phyloP scores from a whole-genome alignment of 495 filamentous ascomycete genomes.

The Neurospora sp. region DNA sequence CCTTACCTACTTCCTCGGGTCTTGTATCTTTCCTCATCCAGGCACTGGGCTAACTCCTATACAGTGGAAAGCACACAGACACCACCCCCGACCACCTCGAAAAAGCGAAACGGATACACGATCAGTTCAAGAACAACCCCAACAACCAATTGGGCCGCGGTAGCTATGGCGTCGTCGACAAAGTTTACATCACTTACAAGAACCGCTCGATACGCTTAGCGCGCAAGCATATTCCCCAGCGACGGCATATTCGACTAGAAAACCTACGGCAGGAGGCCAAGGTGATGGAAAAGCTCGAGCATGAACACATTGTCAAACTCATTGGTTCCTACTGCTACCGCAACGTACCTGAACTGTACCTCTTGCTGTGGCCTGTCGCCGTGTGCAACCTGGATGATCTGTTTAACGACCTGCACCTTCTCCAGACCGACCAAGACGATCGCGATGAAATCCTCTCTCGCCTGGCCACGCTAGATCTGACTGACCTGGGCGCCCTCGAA shows the following conservation, averaged over 20 bases:
- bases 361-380: constrained; percentile 35
- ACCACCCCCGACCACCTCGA: constrained; percentile 17
- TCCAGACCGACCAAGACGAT: constrained; percentile 19
- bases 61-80: constrained; percentile 21
- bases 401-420: constrained; percentile 27
- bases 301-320: constrained; percentile 33
- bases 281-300: constrained; percentile 33
- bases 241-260: constrained; percentile 15
- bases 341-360: constrained; percentile 17
- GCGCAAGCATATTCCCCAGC: constrained; percentile 21
- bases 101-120: constrained; percentile 26
- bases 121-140: constrained; percentile 16
- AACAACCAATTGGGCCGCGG: constrained; percentile 21
- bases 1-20: background rate
- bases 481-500: constrained; percentile 17
- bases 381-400: constrained; percentile 30
- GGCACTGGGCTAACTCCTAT: constrained; percentile 1
- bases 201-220: constrained; percentile 25
- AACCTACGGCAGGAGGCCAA: constrained; percentile 29
- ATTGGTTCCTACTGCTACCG: constrained; percentile 31
- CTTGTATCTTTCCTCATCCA: background rate
- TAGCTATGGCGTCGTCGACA: constrained; percentile 27
- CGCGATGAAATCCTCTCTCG: constrained; percentile 23
- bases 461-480: constrained; percentile 21
- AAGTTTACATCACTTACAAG: constrained; percentile 20